phyloP scores from a whole-genome alignment of 2,329 filamentous ascomycete species.

The Aspergillus sp. region DNA sequence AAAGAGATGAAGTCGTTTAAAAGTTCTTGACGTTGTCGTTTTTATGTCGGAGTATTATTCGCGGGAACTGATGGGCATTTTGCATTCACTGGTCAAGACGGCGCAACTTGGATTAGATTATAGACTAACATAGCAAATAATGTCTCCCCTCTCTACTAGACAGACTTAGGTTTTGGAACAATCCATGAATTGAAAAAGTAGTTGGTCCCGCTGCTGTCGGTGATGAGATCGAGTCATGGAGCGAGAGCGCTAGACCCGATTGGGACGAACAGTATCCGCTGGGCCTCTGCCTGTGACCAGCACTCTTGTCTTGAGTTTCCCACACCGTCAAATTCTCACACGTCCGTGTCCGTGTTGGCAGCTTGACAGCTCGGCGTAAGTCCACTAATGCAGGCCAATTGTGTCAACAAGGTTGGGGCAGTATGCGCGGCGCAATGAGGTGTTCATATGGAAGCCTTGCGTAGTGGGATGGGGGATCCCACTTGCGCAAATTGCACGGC shows the following conservation, averaged over 20 bases:
- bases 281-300: background rate
- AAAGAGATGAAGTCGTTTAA: slow-evolving; percentile 74
- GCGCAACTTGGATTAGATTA: background rate
- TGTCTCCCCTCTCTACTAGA: slow-evolving; percentile 6
- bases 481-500: background rate
- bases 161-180: background rate
- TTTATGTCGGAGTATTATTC: background rate
- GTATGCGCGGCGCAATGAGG: background rate
- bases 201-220: background rate
- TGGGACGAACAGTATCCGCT: too few relatives aligned
- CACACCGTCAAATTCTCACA: background rate
- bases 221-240: background rate
- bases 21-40: background rate
- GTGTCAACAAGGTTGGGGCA: background rate
- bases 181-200: background rate
- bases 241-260: background rate
- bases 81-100: background rate
- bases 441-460: background rate
- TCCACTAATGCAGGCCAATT: background rate
- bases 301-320: background rate
- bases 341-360: background rate
- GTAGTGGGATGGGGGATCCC: background rate
- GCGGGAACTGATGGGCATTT: background rate
- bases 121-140: background rate
- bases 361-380: background rate